These are phyloP conservation scores for Acanthochlamys bracteata DNA, from an alignment of 106 monocot species.

Conservation along the genomic window DNA sequence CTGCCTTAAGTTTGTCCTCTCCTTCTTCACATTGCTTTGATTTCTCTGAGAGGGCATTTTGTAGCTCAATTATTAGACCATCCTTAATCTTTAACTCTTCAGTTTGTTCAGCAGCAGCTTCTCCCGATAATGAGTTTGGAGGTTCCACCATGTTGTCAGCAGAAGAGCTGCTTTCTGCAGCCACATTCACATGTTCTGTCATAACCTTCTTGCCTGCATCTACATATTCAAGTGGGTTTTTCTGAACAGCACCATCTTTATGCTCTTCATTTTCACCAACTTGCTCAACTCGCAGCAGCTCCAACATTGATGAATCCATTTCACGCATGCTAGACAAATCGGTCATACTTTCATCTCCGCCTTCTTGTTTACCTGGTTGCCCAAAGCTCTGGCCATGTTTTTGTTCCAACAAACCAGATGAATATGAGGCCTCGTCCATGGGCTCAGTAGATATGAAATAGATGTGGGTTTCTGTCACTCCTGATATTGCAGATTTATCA, in stretches of 20 bases:
- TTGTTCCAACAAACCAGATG: conserved; percentile 35
- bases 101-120: conserved; percentile 10
- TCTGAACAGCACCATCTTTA: conserved; percentile 8
- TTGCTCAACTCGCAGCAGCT: conserved; percentile 37
- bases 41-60: conserved; percentile 50
- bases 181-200: conserved; percentile 7
- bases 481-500: conserved; percentile 36
- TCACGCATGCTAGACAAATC: conserved; percentile 52
- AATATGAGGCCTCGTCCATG: conserved; percentile 81
- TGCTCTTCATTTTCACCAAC: conserved; percentile 16
- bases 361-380: conserved; percentile 46
- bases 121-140: conserved; percentile 18
- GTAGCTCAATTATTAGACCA: conserved; percentile 32
- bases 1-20: conserved; percentile 53
- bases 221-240: conserved; percentile 5
- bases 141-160: conserved; percentile 13
- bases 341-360: conserved; percentile 90
- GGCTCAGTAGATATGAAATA: conserved; percentile 39
- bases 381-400: conserved; percentile 23
- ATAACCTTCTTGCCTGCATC: conserved; percentile 25
- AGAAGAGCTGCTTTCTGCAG: conserved; percentile 12
- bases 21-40: conserved; percentile 44
- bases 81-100: conserved; percentile 25
- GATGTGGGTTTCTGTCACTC: conserved; percentile 36
- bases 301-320: conserved; percentile 74